Conservation (phyloP, 176 grass and related monocot genomes). For the Hordeum vulgare region DNA sequence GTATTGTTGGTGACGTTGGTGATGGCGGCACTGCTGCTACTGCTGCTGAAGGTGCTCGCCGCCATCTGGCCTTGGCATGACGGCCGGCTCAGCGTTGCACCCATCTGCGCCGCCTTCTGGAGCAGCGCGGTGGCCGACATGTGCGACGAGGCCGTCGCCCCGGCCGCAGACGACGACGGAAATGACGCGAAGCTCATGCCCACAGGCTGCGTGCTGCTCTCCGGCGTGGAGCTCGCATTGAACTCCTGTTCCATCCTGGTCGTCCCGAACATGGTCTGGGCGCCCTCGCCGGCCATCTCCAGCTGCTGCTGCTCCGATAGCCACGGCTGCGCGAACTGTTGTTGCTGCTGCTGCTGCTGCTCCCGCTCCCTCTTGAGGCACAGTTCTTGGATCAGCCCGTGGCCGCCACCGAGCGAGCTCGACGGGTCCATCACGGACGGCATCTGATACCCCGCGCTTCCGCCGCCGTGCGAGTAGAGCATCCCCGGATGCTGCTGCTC, state of each 20-base stretch:
- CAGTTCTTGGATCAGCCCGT: slow-evolving; percentile 37
- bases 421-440: slow-evolving; percentile 21
- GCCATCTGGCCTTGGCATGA: slow-evolving; percentile 71
- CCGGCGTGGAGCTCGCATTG: slow-evolving; percentile 32
- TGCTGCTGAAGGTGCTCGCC: slow-evolving; percentile 36
- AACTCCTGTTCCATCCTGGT: slow-evolving; percentile 41
- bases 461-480: slow-evolving; percentile 32
- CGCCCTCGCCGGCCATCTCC: slow-evolving; percentile 2
- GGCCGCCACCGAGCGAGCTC: slow-evolving; percentile 2
- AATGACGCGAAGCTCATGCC: slow-evolving; percentile 25
- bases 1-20: not conserved
- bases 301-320: slow-evolving; percentile 23
- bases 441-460: slow-evolving; percentile 3
- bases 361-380: slow-evolving; percentile 53
- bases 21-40: not conserved
- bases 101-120: slow-evolving; percentile 98
- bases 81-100: slow-evolving; percentile 69
- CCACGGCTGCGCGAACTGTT: slow-evolving; percentile 22
- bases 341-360: slow-evolving; percentile 26
- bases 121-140: slow-evolving; percentile 98
- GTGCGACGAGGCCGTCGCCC: slow-evolving; percentile 37
- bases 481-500: slow-evolving; percentile 16
- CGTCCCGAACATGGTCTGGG: slow-evolving; percentile 31
- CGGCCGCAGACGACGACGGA: not conserved
- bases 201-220: slow-evolving; percentile 23